phyloP scores from a whole-genome alignment of 495 filamentous ascomycete species.

The Tuber aestivum region DNA sequence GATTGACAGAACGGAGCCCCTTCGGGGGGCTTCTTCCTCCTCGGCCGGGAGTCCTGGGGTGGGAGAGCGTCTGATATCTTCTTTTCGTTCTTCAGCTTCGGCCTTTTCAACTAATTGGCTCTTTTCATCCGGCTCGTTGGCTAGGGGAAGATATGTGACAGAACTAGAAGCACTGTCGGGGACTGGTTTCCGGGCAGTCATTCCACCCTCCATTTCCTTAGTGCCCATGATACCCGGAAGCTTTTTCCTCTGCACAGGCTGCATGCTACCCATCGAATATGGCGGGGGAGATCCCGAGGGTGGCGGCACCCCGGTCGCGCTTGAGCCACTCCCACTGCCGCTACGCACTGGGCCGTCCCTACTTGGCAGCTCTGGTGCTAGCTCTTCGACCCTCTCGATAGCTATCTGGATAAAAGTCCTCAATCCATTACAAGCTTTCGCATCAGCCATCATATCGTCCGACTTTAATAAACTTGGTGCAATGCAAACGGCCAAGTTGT shows the following conservation, averaged over 20 bases:
- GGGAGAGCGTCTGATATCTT: neutral
- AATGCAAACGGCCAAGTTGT: conserved; percentile 52
- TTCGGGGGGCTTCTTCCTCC: neutral
- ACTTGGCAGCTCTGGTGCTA: conserved; percentile 30
- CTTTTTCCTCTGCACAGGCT: conserved; percentile 25
- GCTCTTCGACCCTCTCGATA: conserved; percentile 41
- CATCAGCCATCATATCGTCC: conserved; percentile 49
- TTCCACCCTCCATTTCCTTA: conserved; percentile 10
- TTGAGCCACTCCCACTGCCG: conserved; percentile 10
- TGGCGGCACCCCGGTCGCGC: neutral
- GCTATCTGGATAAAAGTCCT: conserved; percentile 46
- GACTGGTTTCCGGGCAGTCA: conserved; percentile 16
- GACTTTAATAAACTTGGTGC: conserved; percentile 44
- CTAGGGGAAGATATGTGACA: neutral
- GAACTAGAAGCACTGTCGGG: conserved; percentile 7
- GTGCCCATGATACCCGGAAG: conserved; percentile 17
- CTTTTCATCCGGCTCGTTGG: neutral
- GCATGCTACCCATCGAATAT: conserved; percentile 18
- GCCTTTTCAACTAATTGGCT: neutral
- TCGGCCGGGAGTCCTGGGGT: neutral
- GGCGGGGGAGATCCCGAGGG: conserved; percentile 24
- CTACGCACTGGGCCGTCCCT: conserved; percentile 1
- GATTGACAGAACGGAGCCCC: neutral
- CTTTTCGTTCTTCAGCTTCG: neutral
- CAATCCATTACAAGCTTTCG: conserved; percentile 47